These are phyloP conservation scores for Pythium monospermum DNA, from an alignment of 352 stramenopile genomes.

Conservation along the genomic window DNA sequence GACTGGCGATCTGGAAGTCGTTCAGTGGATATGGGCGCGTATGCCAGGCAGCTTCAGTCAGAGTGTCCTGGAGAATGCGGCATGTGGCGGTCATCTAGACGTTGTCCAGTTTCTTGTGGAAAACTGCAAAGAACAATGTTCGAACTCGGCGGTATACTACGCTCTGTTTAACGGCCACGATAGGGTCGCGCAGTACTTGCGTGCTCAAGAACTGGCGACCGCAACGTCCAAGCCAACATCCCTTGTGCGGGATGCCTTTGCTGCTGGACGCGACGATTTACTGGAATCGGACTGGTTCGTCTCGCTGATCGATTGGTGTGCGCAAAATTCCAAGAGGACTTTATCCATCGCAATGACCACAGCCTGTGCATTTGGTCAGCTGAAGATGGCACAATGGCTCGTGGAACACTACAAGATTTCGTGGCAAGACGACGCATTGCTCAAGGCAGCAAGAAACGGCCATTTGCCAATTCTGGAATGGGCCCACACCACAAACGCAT, in stretches of 20 bases:
- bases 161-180: neutral
- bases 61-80: neutral
- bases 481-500: neutral
- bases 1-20: neutral
- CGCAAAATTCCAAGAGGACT: neutral
- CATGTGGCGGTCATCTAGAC: neutral
- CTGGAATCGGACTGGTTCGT: neutral
- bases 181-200: neutral
- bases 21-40: neutral
- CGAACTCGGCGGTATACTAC: neutral
- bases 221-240: no score
- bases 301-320: no score
- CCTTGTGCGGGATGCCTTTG: neutral
- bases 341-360: neutral
- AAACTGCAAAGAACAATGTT: neutral
- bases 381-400: neutral
- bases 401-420: no score
- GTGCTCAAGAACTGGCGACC: no score
- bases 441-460: no score
- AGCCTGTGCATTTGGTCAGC: neutral
- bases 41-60: neutral
- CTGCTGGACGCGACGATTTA: neutral
- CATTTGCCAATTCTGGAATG: no score
- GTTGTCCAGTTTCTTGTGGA: neutral
- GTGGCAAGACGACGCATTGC: no score